Evolutionary conservation across 2,329 filamentous ascomycete genomes (phyloP).

Genomic region (Aspergillus felis): DNA sequence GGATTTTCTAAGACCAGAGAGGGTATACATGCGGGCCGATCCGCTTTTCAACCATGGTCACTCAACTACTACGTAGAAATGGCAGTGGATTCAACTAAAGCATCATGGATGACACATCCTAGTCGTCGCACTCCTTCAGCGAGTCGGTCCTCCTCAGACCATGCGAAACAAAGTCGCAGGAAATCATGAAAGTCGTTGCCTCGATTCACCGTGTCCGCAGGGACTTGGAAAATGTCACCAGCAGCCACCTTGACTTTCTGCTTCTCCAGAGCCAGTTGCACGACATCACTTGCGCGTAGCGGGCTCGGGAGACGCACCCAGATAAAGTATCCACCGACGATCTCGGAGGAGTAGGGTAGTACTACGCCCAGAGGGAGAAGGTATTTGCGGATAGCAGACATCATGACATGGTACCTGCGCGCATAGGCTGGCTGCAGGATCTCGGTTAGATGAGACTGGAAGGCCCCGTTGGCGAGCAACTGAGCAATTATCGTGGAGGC

Average conservation of each 20-base stretch:
- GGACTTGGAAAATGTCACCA: constrained; percentile 67
- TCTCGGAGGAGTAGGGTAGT: constrained; percentile 23
- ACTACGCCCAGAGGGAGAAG: constrained; percentile 61
- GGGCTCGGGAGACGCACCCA: constrained; percentile 65
- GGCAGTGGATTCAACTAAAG: not conserved
- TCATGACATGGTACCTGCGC: constrained; percentile 52
- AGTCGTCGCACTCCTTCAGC: constrained; percentile 65
- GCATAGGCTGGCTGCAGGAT: constrained; percentile 56
- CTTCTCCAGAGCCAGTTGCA: constrained; percentile 54
- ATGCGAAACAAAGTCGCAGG: constrained; percentile 67
- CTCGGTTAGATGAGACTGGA: constrained; percentile 52
- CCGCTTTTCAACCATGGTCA: too few relatives aligned
- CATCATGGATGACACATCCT: constrained; percentile 30
- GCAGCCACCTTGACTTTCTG: constrained; percentile 66
- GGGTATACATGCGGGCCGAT: too few relatives aligned
- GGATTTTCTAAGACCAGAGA: too few relatives aligned
- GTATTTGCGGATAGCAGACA: constrained; percentile 55
- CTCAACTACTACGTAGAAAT: not conserved
- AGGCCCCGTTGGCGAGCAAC: constrained; percentile 48
- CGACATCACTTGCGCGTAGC: constrained; percentile 54
- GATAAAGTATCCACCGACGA: constrained; percentile 80
- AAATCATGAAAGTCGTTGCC: constrained; percentile 55
- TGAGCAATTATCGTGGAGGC: constrained; percentile 55
- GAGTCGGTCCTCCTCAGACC: constrained; percentile 64
- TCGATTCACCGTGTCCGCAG: constrained; percentile 49